Evolutionary conservation across 2,329 filamentous ascomycete species (phyloP).

Genomic region (Diaporthe sp.): DNA sequence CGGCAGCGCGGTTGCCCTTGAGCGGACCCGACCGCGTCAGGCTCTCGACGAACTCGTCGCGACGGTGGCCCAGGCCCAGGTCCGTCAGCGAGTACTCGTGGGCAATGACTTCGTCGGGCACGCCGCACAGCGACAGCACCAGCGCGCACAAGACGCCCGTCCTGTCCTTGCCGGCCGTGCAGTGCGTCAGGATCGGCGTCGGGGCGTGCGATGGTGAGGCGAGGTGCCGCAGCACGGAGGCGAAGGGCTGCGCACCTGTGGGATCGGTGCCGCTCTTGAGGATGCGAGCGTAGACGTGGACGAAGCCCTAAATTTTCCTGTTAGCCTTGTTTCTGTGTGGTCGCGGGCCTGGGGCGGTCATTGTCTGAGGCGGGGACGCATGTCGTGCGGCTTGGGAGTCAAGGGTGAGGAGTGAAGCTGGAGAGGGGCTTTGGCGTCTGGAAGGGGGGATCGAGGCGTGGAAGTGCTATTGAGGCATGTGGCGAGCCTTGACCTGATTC

Average conservation of each 20-base stretch:
- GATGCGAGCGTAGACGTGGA: slow-evolving; percentile 74
- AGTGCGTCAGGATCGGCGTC: slow-evolving; percentile 75
- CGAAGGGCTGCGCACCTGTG: slow-evolving; percentile 67
- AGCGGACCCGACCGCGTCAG: slow-evolving; percentile 66
- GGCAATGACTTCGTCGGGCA: slow-evolving; percentile 71
- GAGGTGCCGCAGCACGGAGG: slow-evolving; percentile 68
- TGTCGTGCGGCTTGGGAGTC: neutral
- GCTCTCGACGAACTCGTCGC: slow-evolving; percentile 64
- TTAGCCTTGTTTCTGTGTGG: neutral
- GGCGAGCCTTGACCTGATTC: neutral
- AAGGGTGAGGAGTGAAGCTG: neutral
- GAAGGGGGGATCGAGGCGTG: neutral
- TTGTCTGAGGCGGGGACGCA: neutral
- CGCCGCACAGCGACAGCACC: slow-evolving; percentile 74
- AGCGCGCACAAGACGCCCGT: slow-evolving; percentile 80
- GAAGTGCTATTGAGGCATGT: neutral
- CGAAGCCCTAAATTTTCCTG: slow-evolving; percentile 65
- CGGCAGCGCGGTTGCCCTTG: slow-evolving; percentile 59
- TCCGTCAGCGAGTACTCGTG: slow-evolving; percentile 79
- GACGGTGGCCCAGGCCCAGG: slow-evolving; percentile 68
- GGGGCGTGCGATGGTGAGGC: slow-evolving; percentile 51
- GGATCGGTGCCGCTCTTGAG: slow-evolving; percentile 63
- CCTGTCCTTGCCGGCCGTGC: slow-evolving; percentile 83
- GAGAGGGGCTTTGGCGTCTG: neutral
- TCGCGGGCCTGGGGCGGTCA: neutral